Base-by-base conservation (phyloP, 176 grass and related monocot species). In the Cenchrus purpureus region DNA sequence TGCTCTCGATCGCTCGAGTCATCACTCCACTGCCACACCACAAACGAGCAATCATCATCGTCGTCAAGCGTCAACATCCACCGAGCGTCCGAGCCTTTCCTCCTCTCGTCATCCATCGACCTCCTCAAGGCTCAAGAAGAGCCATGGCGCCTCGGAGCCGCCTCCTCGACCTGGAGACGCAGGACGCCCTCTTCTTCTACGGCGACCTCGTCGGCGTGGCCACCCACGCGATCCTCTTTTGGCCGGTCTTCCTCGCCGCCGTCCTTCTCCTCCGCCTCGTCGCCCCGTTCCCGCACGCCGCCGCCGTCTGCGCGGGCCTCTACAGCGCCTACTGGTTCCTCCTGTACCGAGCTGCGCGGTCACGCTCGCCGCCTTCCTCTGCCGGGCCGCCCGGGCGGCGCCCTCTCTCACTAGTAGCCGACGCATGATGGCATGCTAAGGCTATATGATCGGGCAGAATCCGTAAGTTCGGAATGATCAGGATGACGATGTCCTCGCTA, bases 181-280 rank as follows among this genome's bases (percentile, higher is more conserved):
- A 98, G 76, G 94, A 90, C 80, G 85, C 91, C 59, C 46, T 51
- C 70, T 51, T 51, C 70, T 93, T 93, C 85, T 95, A 93, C 68
- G 93, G 91, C 3, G 56, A 59, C 17, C 3, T 7, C 31, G 65
- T 61, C 20, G 93, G 93, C 79, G 82, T 92, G 12, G 43, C 86
- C 72, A 88, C 93, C 71, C 78, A 89, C 75, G 87, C 57, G 57
- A 48, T 93, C 80, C 91, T 93, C 89, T 89, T 91, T 48, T 93
- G 83, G 89, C 89, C 92, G 44, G 87, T 98, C 64, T 84, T 95
- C 62, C 90, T 86, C 80, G 89, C 86, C 8, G 68, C 69, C 12
- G 80, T 81, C 28, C 37, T 40, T 40, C 37, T 40, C 37, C 37
- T 40, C 37, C 37, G 37, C 37, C 37, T 40, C 37, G 37, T 40